Evolutionary conservation across 2,329 filamentous ascomycete genomes (phyloP).

Genomic region (Fusarium sp.): DNA sequence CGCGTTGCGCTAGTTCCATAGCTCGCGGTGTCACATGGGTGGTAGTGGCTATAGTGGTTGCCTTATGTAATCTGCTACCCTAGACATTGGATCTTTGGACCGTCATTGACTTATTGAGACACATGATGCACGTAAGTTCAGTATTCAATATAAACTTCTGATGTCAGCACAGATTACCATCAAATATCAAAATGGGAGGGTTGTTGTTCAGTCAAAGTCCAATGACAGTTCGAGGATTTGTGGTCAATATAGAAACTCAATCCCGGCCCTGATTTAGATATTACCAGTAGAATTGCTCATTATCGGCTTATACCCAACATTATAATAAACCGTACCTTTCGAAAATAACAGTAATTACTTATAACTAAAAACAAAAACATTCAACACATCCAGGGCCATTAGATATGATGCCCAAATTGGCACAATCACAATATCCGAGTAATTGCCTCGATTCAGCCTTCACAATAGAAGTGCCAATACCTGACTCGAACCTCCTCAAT

Average conservation of each 20-base stretch:
- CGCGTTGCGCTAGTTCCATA: slow-evolving; percentile 32
- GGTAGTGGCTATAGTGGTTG: not conserved
- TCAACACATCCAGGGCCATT: too few species aligned
- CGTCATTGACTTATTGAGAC: too few species aligned
- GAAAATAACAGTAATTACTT: too few species aligned
- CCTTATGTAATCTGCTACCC: slow-evolving; percentile 9
- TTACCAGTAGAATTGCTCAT: too few species aligned
- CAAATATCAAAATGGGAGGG: accelerated
- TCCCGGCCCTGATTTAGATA: too few species aligned
- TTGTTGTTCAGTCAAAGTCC: not conserved
- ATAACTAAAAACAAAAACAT: too few species aligned
- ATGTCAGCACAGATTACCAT: not conserved
- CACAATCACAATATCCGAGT: too few species aligned
- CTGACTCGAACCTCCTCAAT: slow-evolving; percentile 4
- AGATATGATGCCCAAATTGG: too few species aligned
- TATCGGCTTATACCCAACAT: too few species aligned
- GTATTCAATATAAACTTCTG: not conserved
- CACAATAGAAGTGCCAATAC: not conserved
- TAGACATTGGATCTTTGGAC: not conserved
- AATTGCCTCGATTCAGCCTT: not conserved
- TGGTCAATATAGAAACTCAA: too few species aligned
- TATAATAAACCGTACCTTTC: too few species aligned
- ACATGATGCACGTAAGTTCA: not conserved
- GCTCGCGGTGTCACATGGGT: slow-evolving; percentile 35
- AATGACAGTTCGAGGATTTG: not conserved